These are phyloP conservation scores for Aschersonia sp. DNA, from an alignment of 2,329 filamentous ascomycete species.

Conservation along the genomic window DNA sequence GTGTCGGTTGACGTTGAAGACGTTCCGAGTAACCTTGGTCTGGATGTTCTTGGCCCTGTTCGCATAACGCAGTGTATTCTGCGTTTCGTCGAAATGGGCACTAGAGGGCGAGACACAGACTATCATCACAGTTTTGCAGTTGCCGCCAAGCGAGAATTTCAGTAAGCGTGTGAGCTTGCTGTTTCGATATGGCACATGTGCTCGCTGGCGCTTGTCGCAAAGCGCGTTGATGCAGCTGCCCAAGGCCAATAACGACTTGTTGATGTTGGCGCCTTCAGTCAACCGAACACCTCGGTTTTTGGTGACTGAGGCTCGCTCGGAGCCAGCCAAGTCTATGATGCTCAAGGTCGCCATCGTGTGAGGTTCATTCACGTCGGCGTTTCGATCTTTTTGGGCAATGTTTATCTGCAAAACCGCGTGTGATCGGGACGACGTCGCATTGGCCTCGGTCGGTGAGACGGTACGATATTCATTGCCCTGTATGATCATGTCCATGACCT, in stretches of 20 bases:
- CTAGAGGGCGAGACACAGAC: constrained; percentile 96
- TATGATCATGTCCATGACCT: constrained; percentile 99
- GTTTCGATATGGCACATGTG: constrained; percentile 94
- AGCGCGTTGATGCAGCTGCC: constrained; percentile 98
- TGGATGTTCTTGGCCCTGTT: constrained; percentile 99
- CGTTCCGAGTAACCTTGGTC: constrained; percentile 97
- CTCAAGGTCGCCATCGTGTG: constrained; percentile 97
- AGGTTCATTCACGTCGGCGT: constrained; percentile 82
- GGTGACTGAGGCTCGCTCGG: constrained; percentile 88
- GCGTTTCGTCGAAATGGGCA: constrained; percentile 93
- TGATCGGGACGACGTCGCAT: constrained; percentile 92
- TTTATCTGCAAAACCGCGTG: constrained; percentile 98
- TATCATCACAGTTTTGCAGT: constrained; percentile 99
- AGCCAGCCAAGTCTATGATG: constrained; percentile 94
- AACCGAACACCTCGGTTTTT: constrained; percentile 90
- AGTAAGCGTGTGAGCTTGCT: constrained; percentile 91
- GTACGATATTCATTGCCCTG: constrained; percentile 88
- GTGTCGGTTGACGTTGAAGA: constrained; percentile 97
- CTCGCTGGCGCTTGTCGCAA: constrained; percentile 80
- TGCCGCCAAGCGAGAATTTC: constrained; percentile 93
- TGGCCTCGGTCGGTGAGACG: constrained; percentile 92
- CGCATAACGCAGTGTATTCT: constrained; percentile 93
- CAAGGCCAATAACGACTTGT: constrained; percentile 88
- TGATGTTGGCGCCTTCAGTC: constrained; percentile 95
- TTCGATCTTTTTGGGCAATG: constrained; percentile 83